Evolutionary conservation across 108 stramenopile species (phyloP), one percentile per base, ranked within the genome.

Genomic region (Heterococcus sp.): DNA sequence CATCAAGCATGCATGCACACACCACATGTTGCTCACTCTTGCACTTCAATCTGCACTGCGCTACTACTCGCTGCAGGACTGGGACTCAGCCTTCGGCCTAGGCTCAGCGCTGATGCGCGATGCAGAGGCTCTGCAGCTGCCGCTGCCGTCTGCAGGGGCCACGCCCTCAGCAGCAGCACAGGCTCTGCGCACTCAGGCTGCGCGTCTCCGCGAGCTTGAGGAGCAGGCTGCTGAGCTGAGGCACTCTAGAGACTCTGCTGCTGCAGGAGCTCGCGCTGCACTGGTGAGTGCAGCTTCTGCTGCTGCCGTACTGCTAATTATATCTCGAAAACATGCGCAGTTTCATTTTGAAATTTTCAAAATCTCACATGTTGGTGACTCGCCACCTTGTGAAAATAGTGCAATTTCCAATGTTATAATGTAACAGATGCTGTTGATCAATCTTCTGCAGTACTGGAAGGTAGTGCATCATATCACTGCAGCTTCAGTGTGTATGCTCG

Each of bases 111-210:
- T 75, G 21, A 2, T 46, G 65, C 34, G 74, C 2, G 74, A 75
- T 32, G 74, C 74, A 63, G 32, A 63, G 29, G 64, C 74, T 2
- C 64, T 75, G 36, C 64, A 37, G 65, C 35, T 75, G 34, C 74
- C 74, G 26, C 74, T 75, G 8, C 58, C 73, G 14, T 58, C 58
- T 4, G 30, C 27, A 30, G 35, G 37, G 29, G 40, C 66, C 32
- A 40, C 75, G 66, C 75, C 75, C 38, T 38, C 38, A 0, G 68
- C 67, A n/a, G 75, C 68, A n/a, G 75, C 75, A 33, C 31, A 27
- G 58, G 75, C 75, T 38, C 37, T 75, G 31, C 75, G 75, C 36
- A n/a, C 37, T 32, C 36, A 67, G 29, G 75, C 75, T 30, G 33
- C n/a, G 75, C 66, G 75, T 30, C 38, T 32, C 28, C 66, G 27